Conservation (phyloP, 345 rosid species). For the Acer negundo region DNA sequence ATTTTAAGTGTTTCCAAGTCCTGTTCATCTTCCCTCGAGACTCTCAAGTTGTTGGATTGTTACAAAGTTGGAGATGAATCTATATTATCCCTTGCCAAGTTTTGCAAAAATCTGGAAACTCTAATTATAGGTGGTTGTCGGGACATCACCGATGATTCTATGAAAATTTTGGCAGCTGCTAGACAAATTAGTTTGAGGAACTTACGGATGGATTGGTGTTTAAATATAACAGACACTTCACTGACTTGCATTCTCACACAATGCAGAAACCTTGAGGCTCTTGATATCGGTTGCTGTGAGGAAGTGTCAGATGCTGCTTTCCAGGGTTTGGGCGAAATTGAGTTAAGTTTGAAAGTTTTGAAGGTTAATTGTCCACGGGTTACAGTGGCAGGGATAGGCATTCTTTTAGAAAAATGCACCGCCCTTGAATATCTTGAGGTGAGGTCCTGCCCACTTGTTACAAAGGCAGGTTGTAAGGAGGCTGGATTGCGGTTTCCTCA, state of each 20-base stretch:
- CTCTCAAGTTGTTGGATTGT: conserved; percentile 82
- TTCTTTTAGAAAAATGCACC: conserved; percentile 67
- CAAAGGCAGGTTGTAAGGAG: conserved; percentile 73
- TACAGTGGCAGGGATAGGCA: conserved; percentile 61
- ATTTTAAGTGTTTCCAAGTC: conserved; percentile 63
- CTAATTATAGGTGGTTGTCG: conserved; percentile 82
- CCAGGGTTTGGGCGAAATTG: conserved; percentile 36
- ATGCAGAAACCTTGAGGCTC: conserved; percentile 81
- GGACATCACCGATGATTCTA: conserved; percentile 61
- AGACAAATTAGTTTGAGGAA: conserved; percentile 67
- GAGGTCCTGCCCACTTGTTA: conserved; percentile 77
- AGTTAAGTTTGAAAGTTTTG: conserved; percentile 60
- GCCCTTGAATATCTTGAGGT: conserved; percentile 78
- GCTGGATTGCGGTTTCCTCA: conserved; percentile 76
- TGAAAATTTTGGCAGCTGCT: conserved; percentile 61
- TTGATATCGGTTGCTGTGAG: conserved; percentile 89
- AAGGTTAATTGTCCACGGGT: conserved; percentile 78
- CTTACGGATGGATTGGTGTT: conserved; percentile 95
- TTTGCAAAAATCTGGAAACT: conserved; percentile 73
- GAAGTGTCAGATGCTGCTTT: conserved; percentile 78
- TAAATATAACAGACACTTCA: conserved; percentile 70
- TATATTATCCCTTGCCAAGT: conserved; percentile 55
- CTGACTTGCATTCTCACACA: conserved; percentile 57
- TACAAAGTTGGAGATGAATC: conserved; percentile 73
- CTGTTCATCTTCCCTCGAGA: conserved; percentile 67